Conservation (phyloP, 1,139 yeast genomes). For the Suhomyces bribrorum region DNA sequence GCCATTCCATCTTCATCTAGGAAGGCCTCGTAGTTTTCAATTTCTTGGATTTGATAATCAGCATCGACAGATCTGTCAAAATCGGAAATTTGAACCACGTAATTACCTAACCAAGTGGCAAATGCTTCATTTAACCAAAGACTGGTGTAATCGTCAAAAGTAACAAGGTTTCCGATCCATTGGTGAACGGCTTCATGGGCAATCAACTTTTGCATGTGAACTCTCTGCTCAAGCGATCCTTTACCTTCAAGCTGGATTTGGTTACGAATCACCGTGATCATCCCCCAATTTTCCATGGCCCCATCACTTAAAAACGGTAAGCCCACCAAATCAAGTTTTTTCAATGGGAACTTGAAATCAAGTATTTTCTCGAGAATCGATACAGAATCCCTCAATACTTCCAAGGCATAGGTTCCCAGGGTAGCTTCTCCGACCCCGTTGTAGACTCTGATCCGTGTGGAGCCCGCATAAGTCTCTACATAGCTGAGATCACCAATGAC, state of each 20-base stretch:
- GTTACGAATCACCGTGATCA: slow-evolving; percentile 57
- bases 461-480: slow-evolving; percentile 19
- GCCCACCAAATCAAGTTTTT: slow-evolving; percentile 64
- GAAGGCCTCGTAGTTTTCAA: slow-evolving; percentile 32
- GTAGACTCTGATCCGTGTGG: slow-evolving; percentile 48
- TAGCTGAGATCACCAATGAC: slow-evolving; percentile 64
- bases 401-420: slow-evolving; percentile 47
- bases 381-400: slow-evolving; percentile 44
- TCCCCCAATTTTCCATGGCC: slow-evolving; percentile 79
- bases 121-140: slow-evolving; percentile 76
- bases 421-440: slow-evolving; percentile 56
- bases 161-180: slow-evolving; percentile 69
- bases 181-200: slow-evolving; percentile 77
- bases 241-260: slow-evolving; percentile 36
- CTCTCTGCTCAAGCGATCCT: slow-evolving; percentile 21
- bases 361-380: slow-evolving; percentile 48
- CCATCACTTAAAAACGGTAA: slow-evolving; percentile 72
- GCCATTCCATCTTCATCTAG: slow-evolving; percentile 44
- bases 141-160: slow-evolving; percentile 66
- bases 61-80: slow-evolving; percentile 28
- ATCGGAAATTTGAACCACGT: slow-evolving; percentile 33
- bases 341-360: slow-evolving; percentile 51
- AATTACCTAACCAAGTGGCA: slow-evolving; percentile 68
- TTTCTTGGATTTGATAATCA: slow-evolving; percentile 36
- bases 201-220: slow-evolving; percentile 51